Conservation (phyloP, 192 early-diverging fungal species). For the Fimicolochytrium jonesii region DNA sequence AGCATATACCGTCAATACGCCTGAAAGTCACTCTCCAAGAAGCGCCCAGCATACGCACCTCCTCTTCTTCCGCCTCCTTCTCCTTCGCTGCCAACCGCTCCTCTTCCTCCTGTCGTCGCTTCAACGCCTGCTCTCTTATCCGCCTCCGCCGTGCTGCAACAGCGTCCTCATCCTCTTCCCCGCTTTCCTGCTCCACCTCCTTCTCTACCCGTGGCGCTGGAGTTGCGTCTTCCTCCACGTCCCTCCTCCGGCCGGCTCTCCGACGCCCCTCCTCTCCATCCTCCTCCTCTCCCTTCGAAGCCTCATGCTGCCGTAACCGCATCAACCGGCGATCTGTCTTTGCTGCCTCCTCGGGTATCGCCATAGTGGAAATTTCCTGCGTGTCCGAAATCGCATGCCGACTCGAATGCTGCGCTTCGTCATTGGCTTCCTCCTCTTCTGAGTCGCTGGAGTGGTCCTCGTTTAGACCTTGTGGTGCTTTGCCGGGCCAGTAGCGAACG, state of each 20-base stretch:
- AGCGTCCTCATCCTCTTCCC: conserved; percentile 51
- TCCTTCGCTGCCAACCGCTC: conserved; percentile 18
- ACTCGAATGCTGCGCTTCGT: background rate
- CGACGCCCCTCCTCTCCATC: conserved; percentile 8
- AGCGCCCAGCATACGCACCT: background rate
- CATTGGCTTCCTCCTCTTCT: conserved; percentile 13
- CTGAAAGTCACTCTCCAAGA: background rate
- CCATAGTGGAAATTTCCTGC: background rate
- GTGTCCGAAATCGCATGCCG: background rate
- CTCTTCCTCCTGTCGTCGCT: conserved; percentile 35
- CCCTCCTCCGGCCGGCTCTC: background rate
- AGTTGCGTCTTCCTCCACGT: background rate
- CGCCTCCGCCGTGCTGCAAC: conserved; percentile 33
- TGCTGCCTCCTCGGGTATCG: conserved; percentile 6
- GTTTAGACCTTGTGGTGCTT: conserved; percentile 20
- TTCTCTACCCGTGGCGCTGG: background rate
- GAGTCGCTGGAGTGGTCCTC: conserved; percentile 10
- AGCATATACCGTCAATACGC: conserved; percentile 1
- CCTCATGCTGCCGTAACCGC: conserved; percentile 8
- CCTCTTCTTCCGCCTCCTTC: conserved; percentile 21
- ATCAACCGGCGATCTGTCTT: conserved; percentile 22
- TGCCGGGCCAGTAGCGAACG: conserved; percentile 47
- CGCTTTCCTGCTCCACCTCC: conserved; percentile 44
- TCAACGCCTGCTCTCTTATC: conserved; percentile 19
- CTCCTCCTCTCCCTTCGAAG: conserved; percentile 8